Evolutionary conservation across 495 filamentous ascomycete species (phyloP), one percentile per base, ranked within the genome.

Genomic region (Tuber borchii): DNA sequence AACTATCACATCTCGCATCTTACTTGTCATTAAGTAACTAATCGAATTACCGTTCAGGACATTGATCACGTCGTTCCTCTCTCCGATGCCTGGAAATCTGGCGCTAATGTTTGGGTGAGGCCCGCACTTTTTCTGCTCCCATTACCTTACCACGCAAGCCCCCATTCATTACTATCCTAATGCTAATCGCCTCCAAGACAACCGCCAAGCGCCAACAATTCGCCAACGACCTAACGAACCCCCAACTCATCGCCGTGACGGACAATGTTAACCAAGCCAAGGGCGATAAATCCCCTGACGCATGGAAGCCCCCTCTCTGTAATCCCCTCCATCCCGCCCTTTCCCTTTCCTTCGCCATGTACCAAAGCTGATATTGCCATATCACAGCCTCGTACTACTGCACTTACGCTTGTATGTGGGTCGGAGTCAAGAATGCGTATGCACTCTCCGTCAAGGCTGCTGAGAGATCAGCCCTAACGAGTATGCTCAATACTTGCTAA

Each of bases 31-130:
- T 40, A 22, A 39, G 44, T 34, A 34, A 73, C 45, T 69, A 34
- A 73, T 51, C 34, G 17, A 2, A 65, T 45, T 44, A 1, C 44
- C 68, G 45, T n/a, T 0, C 12, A 81, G 79, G 90, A 93, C 78
- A 92, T 93, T 74, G 91, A 93, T 80, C 91, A 93, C 83, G 84
- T 93, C 82, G 91, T 93, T 22, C 91, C 91, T 0, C 80, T 93
- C 68, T 89, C 88, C 22, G 90, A 92, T 81, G 91, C 91, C 12
- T 93, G 91, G 91, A 89, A 88, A 84, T 88, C 87, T 9, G 88
- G 88, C 68, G 88, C 88, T 9, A 84, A 81, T 37, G 72, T 82
- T 14, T 90, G 88, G 80, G 78, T 80, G 69, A 56, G 14, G 26
- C 2, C 43, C n/a, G 7, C 10, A 34, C 22, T 19, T 12, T 26